Evolutionary conservation across 2,329 filamentous ascomycete genomes (phyloP).

Genomic region (Exophiala mesophila): DNA sequence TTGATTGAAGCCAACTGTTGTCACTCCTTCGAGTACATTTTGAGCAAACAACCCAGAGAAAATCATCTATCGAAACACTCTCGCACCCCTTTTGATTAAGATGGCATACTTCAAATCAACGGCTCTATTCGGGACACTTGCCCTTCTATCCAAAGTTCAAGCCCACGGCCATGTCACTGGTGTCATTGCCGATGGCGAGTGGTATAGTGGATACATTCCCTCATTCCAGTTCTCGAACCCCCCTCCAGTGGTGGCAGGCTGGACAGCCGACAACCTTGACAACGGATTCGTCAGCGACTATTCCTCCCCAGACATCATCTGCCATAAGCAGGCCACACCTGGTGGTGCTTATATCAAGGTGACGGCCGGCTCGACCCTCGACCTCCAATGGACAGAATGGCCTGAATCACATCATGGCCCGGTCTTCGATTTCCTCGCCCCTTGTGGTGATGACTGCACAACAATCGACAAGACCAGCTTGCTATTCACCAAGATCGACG

Average conservation of each 20-base stretch:
- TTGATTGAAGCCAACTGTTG: constrained; percentile 20
- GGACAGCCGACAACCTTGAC: constrained; percentile 49
- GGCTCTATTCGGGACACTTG: constrained; percentile 23
- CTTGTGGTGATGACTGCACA: constrained; percentile 54
- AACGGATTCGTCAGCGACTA: constrained; percentile 52
- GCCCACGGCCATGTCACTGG: constrained; percentile 36
- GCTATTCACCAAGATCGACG: constrained; percentile 61
- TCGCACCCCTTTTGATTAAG: too few species aligned
- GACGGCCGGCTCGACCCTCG: constrained; percentile 55
- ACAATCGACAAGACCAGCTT: constrained; percentile 50
- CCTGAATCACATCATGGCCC: constrained; percentile 61
- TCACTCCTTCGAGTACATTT: constrained; percentile 10
- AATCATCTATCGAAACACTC: not conserved
- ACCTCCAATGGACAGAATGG: constrained; percentile 62
- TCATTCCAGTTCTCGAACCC: constrained; percentile 33
- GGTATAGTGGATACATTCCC: constrained; percentile 39
- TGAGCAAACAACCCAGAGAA: constrained; percentile 6
- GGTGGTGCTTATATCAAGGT: constrained; percentile 51
- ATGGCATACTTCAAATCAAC: constrained; percentile 17
- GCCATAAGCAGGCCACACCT: constrained; percentile 54
- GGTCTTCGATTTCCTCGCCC: constrained; percentile 60
- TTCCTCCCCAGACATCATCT: constrained; percentile 52
- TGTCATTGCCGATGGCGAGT: constrained; percentile 35
- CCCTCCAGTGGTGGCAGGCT: constrained; percentile 48
- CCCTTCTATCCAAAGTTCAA: constrained; percentile 34